Evolutionary conservation across 2,329 filamentous ascomycete species (phyloP).

Genomic region (Hypocrella siamensis): DNA sequence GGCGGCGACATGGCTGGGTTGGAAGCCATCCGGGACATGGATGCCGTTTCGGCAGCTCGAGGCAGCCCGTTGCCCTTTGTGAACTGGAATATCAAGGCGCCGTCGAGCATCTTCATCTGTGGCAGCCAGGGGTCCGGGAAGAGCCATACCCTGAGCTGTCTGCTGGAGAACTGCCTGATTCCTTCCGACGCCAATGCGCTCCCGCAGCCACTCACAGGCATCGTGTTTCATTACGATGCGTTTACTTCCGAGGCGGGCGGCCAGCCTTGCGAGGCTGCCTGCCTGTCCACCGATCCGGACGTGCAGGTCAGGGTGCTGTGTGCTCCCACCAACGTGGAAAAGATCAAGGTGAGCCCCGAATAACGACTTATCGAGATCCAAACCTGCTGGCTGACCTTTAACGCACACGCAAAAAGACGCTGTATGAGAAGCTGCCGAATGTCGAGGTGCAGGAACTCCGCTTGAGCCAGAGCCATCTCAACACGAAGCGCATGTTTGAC

Average conservation of each 20-base stretch:
- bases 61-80: conserved; percentile 16
- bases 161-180: conserved; percentile 42
- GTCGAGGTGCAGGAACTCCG: conserved; percentile 33
- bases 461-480: conserved; percentile 35
- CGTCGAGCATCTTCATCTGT: conserved; percentile 47
- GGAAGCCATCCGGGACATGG: neutral
- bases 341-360: conserved; percentile 16
- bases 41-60: neutral
- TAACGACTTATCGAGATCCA: no score
- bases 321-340: conserved; percentile 32
- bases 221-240: conserved; percentile 51
- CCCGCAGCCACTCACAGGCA: conserved; percentile 35
- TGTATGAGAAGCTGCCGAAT: conserved; percentile 25
- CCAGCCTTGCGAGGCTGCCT: conserved; percentile 43
- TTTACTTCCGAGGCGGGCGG: conserved; percentile 31
- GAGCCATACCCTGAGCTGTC: conserved; percentile 41
- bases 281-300: conserved; percentile 25
- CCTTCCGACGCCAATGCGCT: conserved; percentile 26
- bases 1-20: conserved; percentile 4
- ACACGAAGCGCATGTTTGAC: conserved; percentile 40
- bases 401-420: conserved; percentile 9
- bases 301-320: conserved; percentile 38
- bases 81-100: conserved; percentile 30
- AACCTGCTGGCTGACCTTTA: no score
- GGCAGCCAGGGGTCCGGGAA: conserved; percentile 50